A percentile compares a stretch with the other conserved stretches of the same genome.
These are phyloP conservation scores for Diplodia scrobiculata DNA, from an alignment of 2,329 filamentous ascomycete species.

Conservation along the genomic window DNA sequence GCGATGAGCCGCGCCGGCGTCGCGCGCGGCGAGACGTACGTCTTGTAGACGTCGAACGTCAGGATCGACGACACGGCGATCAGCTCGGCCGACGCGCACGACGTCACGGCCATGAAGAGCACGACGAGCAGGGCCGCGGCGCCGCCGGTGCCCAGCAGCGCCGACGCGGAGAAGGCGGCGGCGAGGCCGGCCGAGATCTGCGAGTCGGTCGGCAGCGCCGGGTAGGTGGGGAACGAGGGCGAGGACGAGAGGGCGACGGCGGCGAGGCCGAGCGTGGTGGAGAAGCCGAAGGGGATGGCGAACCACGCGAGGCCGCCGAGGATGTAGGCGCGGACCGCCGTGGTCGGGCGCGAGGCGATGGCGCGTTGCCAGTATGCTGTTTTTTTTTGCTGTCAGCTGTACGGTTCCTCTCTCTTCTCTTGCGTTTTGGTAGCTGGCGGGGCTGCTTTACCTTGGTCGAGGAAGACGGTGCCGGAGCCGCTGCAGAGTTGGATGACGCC, in stretches of 20 bases:
- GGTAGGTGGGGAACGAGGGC: slow-evolving; percentile 58
- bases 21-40: slow-evolving; percentile 53
- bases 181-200: slow-evolving; percentile 46
- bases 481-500: slow-evolving; percentile 49
- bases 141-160: slow-evolving; percentile 46
- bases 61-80: slow-evolving; percentile 59
- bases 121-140: slow-evolving; percentile 40
- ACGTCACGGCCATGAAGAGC: slow-evolving; percentile 50
- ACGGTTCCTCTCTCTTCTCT: too few species aligned
- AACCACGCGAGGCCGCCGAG: slow-evolving; percentile 59
- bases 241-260: slow-evolving; percentile 54
- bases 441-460: slow-evolving; percentile 42
- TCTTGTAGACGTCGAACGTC: slow-evolving; percentile 58
- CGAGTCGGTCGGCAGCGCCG: slow-evolving; percentile 38
- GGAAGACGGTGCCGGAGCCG: slow-evolving; percentile 35
- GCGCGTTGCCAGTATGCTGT: slow-evolving; percentile 56
- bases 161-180: slow-evolving; percentile 45
- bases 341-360: slow-evolving; percentile 50
- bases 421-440: too few species aligned
- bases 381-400: too few species aligned
- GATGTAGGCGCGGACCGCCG: slow-evolving; percentile 56
- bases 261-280: slow-evolving; percentile 55
- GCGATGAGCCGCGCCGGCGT: slow-evolving; percentile 55
- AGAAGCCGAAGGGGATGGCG: slow-evolving; percentile 57
- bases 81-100: slow-evolving; percentile 56